phyloP scores from a whole-genome alignment of 805 yeast genomes.

The Groenewaldozyma salmanticensis region DNA sequence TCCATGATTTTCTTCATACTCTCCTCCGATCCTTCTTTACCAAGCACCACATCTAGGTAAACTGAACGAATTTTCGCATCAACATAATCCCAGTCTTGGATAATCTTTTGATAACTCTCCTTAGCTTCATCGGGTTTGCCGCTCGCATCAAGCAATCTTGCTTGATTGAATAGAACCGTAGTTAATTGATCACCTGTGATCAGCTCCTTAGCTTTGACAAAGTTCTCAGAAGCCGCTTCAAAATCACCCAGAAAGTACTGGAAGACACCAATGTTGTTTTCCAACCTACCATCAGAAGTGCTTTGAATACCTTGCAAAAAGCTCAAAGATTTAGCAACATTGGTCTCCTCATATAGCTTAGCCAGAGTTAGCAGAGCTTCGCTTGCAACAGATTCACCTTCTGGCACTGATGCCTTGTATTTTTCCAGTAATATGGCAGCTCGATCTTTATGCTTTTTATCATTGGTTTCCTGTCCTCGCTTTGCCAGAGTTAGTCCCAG shows the following conservation, averaged over 20 bases:
- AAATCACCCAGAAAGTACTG: constrained; percentile 55
- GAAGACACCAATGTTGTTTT: constrained; percentile 80
- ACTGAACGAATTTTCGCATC: constrained; percentile 68
- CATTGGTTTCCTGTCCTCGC: constrained; percentile 25
- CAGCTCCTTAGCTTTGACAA: constrained; percentile 14
- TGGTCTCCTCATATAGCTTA: constrained; percentile 56
- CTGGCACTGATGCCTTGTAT: constrained; percentile 54
- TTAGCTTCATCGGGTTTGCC: constrained; percentile 31
- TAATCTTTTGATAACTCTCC: constrained; percentile 44
- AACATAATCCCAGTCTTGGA: constrained; percentile 58
- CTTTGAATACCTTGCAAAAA: constrained; percentile 55
- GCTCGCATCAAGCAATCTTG: constrained; percentile 55
- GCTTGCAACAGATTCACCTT: constrained; percentile 43
- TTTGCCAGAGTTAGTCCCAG: constrained; percentile 67
- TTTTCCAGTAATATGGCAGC: constrained; percentile 61
- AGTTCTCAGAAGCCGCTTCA: constrained; percentile 39
- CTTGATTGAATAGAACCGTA: constrained; percentile 61
- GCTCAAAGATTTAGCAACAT: constrained; percentile 53
- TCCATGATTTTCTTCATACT: constrained; percentile 46
- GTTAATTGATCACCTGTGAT: constrained; percentile 19
- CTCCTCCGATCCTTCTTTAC: constrained; percentile 33
- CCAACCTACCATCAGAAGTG: constrained; percentile 38
- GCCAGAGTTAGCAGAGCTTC: constrained; percentile 65
- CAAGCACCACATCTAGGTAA: constrained; percentile 42
- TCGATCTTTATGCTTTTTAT: constrained; percentile 26